Conservation (phyloP, 192 early-diverging fungal genomes). For the Powellomyces hirtus region DNA sequence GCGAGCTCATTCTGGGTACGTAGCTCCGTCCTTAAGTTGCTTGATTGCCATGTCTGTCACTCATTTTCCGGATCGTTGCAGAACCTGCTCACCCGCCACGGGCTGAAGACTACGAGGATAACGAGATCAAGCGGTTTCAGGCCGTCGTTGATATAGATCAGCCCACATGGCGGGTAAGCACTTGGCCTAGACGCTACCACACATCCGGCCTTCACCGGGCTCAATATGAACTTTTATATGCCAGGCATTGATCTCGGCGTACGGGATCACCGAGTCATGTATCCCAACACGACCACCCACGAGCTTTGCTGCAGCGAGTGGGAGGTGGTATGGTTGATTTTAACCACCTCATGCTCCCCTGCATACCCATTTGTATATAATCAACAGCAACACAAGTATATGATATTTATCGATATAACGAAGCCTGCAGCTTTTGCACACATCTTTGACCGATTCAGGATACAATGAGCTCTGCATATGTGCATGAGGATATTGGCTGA, state of each 20-base stretch:
- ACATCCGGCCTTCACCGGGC: neutral
- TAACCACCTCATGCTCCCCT: too few species aligned
- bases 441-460: too few species aligned
- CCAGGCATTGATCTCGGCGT: slow-evolving; percentile 67
- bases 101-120: slow-evolving; percentile 2
- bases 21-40: too few species aligned
- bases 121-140: slow-evolving; percentile 5
- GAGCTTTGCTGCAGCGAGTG: neutral
- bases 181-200: neutral
- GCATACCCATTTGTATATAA: too few species aligned
- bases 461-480: too few species aligned
- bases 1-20: slow-evolving; percentile 70
- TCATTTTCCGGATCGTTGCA: neutral
- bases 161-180: slow-evolving; percentile 17
- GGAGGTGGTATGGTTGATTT: slow-evolving; percentile 14
- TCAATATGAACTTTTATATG: neutral
- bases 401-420: too few species aligned
- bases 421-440: too few species aligned
- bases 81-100: neutral
- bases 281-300: slow-evolving; percentile 59
- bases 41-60: too few species aligned
- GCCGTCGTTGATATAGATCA: slow-evolving; percentile 17
- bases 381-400: too few species aligned
- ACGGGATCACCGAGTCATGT: slow-evolving; percentile 53
- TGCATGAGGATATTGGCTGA: too few species aligned